phyloP scores from a whole-genome alignment of 2,329 filamentous ascomycete genomes.

The Fusarium nurragi region DNA sequence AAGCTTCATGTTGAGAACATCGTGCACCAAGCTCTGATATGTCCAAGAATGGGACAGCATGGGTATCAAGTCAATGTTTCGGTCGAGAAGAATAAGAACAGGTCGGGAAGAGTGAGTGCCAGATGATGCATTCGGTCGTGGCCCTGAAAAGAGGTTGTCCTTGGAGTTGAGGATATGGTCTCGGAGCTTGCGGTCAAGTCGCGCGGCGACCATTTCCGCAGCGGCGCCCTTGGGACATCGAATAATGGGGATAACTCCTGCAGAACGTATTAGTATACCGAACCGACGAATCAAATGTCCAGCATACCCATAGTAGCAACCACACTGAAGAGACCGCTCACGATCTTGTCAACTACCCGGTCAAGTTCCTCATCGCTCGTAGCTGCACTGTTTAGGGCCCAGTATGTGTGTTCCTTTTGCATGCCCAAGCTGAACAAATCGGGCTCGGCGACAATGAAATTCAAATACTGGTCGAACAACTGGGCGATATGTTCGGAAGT shows the following conservation, averaged over 20 bases:
- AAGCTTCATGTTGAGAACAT: slow-evolving; percentile 67
- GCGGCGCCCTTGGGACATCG: slow-evolving; percentile 91
- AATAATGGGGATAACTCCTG: slow-evolving; percentile 92
- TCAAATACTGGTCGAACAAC: slow-evolving; percentile 95
- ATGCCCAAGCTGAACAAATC: slow-evolving; percentile 95
- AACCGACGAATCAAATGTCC: neutral
- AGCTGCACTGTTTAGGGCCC: slow-evolving; percentile 92
- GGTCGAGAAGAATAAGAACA: slow-evolving; percentile 91
- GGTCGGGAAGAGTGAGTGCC: slow-evolving; percentile 79
- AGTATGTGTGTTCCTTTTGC: slow-evolving; percentile 90
- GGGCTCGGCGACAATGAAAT: slow-evolving; percentile 95
- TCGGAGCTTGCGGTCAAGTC: slow-evolving; percentile 92
- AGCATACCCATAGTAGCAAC: slow-evolving; percentile 92
- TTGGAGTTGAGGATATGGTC: slow-evolving; percentile 98
- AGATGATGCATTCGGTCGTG: slow-evolving; percentile 63
- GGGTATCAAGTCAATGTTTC: slow-evolving; percentile 93
- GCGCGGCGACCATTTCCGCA: slow-evolving; percentile 92
- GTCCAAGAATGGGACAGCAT: slow-evolving; percentile 96
- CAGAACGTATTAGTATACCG: slow-evolving; percentile 10
- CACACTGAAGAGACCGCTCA: slow-evolving; percentile 96
- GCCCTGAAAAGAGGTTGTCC: slow-evolving; percentile 89
- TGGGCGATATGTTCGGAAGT: slow-evolving; percentile 92
- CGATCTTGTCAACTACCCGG: slow-evolving; percentile 85
- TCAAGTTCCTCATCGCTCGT: slow-evolving; percentile 93
- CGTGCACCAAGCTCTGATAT: slow-evolving; percentile 84